Evolutionary conservation across 805 yeast species (phyloP).

Genomic region (Wickerhamomyces alni): DNA sequence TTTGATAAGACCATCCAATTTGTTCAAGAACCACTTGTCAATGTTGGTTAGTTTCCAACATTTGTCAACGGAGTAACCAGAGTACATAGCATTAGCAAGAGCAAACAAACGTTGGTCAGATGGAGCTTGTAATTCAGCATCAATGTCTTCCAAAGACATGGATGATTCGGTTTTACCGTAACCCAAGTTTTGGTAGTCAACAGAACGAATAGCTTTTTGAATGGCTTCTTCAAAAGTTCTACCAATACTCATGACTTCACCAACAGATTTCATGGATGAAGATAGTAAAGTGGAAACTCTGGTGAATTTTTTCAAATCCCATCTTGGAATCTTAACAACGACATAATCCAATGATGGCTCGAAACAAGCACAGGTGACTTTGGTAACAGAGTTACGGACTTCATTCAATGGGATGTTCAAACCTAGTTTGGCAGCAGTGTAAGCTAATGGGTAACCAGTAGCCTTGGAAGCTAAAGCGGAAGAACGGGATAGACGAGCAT

Average conservation of each 20-base stretch:
- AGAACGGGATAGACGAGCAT: slow-evolving; percentile 95
- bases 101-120: slow-evolving; percentile 97
- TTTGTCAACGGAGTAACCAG: slow-evolving; percentile 86
- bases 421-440: slow-evolving; percentile 96
- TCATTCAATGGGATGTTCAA: slow-evolving; percentile 87
- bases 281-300: slow-evolving; percentile 84
- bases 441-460: slow-evolving; percentile 96
- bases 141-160: slow-evolving; percentile 81
- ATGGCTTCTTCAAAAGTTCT: slow-evolving; percentile 96
- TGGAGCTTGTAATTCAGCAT: slow-evolving; percentile 89
- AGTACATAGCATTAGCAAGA: slow-evolving; percentile 86
- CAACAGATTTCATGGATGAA: slow-evolving; percentile 96
- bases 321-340: slow-evolving; percentile 96
- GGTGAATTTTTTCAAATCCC: slow-evolving; percentile 96
- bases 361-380: slow-evolving; percentile 91
- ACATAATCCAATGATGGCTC: slow-evolving; percentile 97
- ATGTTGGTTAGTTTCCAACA: slow-evolving; percentile 88
- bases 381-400: slow-evolving; percentile 88
- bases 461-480: slow-evolving; percentile 99
- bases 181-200: slow-evolving; percentile 94
- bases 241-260: slow-evolving; percentile 98
- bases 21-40: slow-evolving; percentile 94
- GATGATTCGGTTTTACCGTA: slow-evolving; percentile 69
- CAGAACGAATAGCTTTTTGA: slow-evolving; percentile 94
- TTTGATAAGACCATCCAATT: slow-evolving; percentile 66